Evolutionary conservation across 352 stramenopile genomes (phyloP).

Genomic region (Phytophthora constricta): DNA sequence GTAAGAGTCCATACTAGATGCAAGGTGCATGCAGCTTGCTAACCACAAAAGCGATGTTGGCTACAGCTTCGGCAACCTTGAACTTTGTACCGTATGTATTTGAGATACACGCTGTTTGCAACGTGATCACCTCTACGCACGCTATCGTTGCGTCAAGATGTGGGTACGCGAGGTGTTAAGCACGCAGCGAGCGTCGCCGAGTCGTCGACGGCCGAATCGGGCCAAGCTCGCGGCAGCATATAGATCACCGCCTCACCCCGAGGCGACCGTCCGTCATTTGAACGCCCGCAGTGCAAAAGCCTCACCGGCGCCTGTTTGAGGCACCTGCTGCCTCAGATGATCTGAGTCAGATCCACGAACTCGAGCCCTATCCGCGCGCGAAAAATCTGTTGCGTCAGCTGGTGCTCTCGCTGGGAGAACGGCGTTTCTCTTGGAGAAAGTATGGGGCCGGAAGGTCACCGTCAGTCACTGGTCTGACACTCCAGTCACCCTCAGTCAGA

Average conservation of each 20-base stretch:
- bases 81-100: neutral
- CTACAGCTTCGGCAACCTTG: neutral
- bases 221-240: too few relatives aligned
- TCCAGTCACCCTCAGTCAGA: slow-evolving; percentile 3
- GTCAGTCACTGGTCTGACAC: neutral
- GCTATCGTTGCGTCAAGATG: neutral
- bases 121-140: neutral
- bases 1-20: too few relatives aligned
- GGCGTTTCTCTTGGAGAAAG: neutral
- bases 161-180: neutral
- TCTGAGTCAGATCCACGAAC: too few relatives aligned
- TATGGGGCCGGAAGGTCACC: neutral
- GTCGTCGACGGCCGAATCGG: too few relatives aligned
- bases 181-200: neutral
- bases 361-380: neutral
- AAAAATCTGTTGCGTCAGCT: slow-evolving; percentile 48
- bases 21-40: too few relatives aligned
- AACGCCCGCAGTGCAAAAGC: too few relatives aligned
- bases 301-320: too few relatives aligned
- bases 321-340: too few relatives aligned
- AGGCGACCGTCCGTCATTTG: too few relatives aligned
- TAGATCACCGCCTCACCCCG: too few relatives aligned
- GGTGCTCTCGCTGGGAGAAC: slow-evolving; percentile 29
- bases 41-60: neutral
- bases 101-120: neutral